phyloP scores from a whole-genome alignment of 805 yeast species.

The Blastobotrys muscicola region DNA sequence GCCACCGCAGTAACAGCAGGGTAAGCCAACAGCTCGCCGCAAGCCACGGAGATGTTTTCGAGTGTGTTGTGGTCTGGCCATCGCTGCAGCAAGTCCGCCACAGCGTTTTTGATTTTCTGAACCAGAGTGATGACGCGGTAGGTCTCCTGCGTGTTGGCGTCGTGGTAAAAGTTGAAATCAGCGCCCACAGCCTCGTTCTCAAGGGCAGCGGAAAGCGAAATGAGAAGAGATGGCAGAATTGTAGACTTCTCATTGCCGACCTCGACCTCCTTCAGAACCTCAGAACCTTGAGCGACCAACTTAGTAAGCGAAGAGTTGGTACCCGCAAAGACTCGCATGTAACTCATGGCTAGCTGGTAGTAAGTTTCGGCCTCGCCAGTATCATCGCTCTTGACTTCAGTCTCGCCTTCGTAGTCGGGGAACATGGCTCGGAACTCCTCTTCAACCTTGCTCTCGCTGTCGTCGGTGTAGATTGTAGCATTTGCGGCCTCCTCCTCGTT shows the following conservation, averaged over 20 bases:
- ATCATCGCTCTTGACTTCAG: conserved; percentile 14
- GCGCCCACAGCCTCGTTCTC: no score
- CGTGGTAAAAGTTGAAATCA: conserved; percentile 50
- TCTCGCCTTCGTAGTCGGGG: conserved; percentile 75
- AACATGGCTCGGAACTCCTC: conserved; percentile 72
- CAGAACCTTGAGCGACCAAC: neutral
- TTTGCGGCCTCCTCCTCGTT: conserved; percentile 55
- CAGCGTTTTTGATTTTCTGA: conserved; percentile 36
- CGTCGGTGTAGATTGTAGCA: conserved; percentile 55
- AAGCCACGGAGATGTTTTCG: conserved; percentile 51
- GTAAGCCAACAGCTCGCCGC: conserved; percentile 54
- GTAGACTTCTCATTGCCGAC: no score
- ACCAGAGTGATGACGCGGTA: conserved; percentile 46
- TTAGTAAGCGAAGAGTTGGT: neutral
- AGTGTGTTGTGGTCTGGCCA: conserved; percentile 97
- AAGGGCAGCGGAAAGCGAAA: no score
- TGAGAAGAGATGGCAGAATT: no score
- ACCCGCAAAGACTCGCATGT: conserved; percentile 2
- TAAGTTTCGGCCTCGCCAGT: conserved; percentile 34
- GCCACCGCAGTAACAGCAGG: conserved; percentile 68
- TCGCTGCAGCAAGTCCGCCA: conserved; percentile 40
- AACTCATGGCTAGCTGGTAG: conserved; percentile 34
- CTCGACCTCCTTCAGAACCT: neutral
- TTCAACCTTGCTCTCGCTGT: conserved; percentile 60
- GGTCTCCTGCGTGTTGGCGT: conserved; percentile 50